phyloP scores from a whole-genome alignment of 139 green algal genomes.

The Limnomonas spitsbergensis region DNA sequence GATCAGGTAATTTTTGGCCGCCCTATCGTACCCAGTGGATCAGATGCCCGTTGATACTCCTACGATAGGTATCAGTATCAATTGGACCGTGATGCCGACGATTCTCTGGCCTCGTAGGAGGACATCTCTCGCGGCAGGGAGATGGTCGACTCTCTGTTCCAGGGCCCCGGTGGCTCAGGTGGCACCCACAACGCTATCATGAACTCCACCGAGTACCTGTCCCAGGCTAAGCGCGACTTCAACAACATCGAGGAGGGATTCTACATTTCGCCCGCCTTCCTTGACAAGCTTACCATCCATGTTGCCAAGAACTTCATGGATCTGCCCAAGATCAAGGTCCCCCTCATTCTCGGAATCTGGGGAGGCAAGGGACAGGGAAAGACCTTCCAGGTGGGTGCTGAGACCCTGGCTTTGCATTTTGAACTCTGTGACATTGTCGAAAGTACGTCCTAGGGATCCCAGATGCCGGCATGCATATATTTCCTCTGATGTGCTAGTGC shows the following conservation, averaged over 20 bases:
- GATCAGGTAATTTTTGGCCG: constrained; percentile 71
- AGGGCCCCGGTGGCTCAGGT: constrained; percentile 59
- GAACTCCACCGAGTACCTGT: constrained; percentile 86
- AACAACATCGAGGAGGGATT: constrained; percentile 93
- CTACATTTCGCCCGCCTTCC: constrained; percentile 97
- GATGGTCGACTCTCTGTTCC: constrained; percentile 94
- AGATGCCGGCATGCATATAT: too few species aligned
- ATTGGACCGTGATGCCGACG: not conserved
- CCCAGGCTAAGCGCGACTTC: constrained; percentile 52
- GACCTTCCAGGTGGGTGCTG: constrained; percentile 76
- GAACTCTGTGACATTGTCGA: too few species aligned
- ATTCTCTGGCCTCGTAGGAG: constrained; percentile 60
- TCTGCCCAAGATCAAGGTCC: constrained; percentile 87
- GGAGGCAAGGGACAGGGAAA: constrained; percentile 98
- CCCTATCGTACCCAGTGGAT: not conserved
- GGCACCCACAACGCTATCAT: constrained; percentile 92
- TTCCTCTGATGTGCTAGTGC: too few species aligned
- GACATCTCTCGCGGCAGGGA: constrained; percentile 89
- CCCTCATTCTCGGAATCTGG: constrained; percentile 98
- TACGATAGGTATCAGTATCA: not conserved
- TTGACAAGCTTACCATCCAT: constrained; percentile 97
- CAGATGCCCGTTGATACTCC: too few species aligned
- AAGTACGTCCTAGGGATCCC: not conserved
- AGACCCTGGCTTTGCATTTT: not conserved
- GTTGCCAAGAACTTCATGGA: constrained; percentile 98